Conservation (phyloP, 352 stramenopile genomes). For the Phytopythium kandeliae region DNA sequence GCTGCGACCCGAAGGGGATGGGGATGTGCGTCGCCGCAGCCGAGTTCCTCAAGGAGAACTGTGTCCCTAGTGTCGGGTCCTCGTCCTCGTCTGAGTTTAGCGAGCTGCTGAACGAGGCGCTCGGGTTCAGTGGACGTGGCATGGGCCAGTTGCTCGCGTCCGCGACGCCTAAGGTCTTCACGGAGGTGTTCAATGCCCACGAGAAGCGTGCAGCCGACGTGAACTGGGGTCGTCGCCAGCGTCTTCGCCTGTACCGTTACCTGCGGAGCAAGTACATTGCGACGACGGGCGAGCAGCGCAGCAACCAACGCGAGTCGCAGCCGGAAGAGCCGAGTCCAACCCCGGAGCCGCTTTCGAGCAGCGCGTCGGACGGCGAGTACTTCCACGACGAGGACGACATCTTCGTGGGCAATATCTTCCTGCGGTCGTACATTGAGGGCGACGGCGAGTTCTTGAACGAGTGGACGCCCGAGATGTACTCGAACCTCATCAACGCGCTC, state of each 20-base stretch:
- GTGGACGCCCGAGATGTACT: constrained; percentile 73
- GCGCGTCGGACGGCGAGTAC: constrained; percentile 7
- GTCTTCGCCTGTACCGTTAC: constrained; percentile 48
- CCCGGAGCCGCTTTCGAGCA: neutral
- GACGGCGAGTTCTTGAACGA: constrained; percentile 72
- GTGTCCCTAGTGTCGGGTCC: neutral
- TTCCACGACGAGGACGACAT: constrained; percentile 49
- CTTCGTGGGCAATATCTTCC: constrained; percentile 77
- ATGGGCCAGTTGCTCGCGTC: constrained; percentile 55
- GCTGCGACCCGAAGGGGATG: constrained; percentile 70
- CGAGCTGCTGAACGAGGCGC: constrained; percentile 52
- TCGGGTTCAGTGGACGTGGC: constrained; percentile 66
- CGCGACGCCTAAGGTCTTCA: constrained; percentile 38
- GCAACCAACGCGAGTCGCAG: constrained; percentile 12
- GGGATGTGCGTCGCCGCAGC: constrained; percentile 66
- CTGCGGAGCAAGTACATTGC: constrained; percentile 65
- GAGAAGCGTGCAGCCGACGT: constrained; percentile 71
- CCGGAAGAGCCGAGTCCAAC: constrained; percentile 1
- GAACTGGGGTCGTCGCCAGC: constrained; percentile 59
- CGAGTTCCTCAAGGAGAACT: constrained; percentile 73
- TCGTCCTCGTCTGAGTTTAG: constrained; percentile 35
- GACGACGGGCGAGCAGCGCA: constrained; percentile 21
- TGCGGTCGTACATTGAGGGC: constrained; percentile 76
- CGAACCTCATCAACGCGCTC: constrained; percentile 53
- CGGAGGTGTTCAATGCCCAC: constrained; percentile 65